Evolutionary conservation across 352 stramenopile genomes (phyloP), one percentile per base, ranked within the genome.

Genomic region (Phytopythium boreale): DNA sequence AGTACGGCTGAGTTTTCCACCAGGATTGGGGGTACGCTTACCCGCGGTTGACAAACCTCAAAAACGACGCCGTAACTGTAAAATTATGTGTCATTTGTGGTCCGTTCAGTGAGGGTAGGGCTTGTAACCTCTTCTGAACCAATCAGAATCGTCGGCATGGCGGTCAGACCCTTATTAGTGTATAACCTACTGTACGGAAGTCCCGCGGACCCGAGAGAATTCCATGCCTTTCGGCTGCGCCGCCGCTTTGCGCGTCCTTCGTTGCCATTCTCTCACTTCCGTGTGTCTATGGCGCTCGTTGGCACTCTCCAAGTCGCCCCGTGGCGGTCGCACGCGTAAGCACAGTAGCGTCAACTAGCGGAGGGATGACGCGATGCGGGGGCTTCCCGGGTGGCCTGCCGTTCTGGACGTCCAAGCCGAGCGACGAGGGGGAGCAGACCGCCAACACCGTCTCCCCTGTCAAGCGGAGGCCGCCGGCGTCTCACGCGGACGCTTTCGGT

Each of bases 201-300:
- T n/a, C n/a, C n/a, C n/a, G n/a, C n/a, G n/a, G n/a, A n/a, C n/a
- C n/a, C n/a, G n/a, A n/a, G n/a, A 22, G 46, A 52, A 52, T 52
- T 52, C 46, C 10, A 34, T 2, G 20, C 20, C 46, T 52, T 52
- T 52, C 46, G 46, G 46, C 46, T 20, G 46, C 39, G 39, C 39
- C 39, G 39, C 46, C 44, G 44, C 44, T 51, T 51, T 20, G n/a
- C 44, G 44, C 22, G n/a, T 11, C 44, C 44, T 66, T 46, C 31
- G 41, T n/a, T 17, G 41, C 41, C 44, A 27, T 31, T 26, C 20
- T 36, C 31, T 8, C 12, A 3, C 22, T 14, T 20, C 22, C 19
- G 15, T 22, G 1, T 4, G 41, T 47, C 19, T 4, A 31, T 52
- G 22, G 10, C 22, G 12, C n/a, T 4, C 2, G 46, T 1, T 20